Conservation (phyloP, 2,329 filamentous ascomycete species). For the Fusarium sambucinum region DNA sequence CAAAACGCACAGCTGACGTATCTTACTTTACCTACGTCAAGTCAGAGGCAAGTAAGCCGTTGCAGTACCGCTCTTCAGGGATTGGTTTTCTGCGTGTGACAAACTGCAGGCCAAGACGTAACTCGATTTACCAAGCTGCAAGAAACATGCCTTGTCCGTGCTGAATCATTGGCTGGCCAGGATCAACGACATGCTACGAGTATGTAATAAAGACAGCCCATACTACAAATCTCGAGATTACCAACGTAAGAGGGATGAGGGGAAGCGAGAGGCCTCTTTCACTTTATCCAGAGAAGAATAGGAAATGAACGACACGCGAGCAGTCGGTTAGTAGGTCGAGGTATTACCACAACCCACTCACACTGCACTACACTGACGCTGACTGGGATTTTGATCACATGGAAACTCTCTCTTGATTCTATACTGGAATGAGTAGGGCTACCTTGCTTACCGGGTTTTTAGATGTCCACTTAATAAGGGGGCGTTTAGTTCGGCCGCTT, state of each 20-base stretch:
- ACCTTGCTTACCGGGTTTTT: conserved; percentile 22
- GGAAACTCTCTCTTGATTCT: conserved; percentile 32
- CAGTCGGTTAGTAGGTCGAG: conserved; percentile 1
- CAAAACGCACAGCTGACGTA: conserved; percentile 34
- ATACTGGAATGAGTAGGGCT: conserved; percentile 32
- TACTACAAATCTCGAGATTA: neutral
- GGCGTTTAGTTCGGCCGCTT: conserved; percentile 35
- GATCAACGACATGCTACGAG: conserved; percentile 1
- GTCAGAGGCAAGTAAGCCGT: conserved; percentile 18
- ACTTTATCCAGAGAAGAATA: conserved; percentile 18
- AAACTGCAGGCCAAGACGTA: conserved; percentile 45
- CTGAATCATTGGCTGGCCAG: conserved; percentile 36
- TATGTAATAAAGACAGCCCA: neutral
- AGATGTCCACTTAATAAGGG: conserved; percentile 43
- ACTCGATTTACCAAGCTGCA: conserved; percentile 35
- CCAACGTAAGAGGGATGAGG: conserved; percentile 17
- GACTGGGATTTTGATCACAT: conserved; percentile 37
- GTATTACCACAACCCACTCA: conserved; percentile 30
- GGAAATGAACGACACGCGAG: conserved; percentile 33
- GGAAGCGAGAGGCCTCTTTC: conserved; percentile 32
- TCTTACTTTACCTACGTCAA: conserved; percentile 2
- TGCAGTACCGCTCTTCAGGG: conserved; percentile 31
- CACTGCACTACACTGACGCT: conserved; percentile 18
- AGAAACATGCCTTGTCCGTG: conserved; percentile 40
- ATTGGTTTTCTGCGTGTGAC: conserved; percentile 31